Conservation (phyloP, 108 stramenopile species). For the Bacterosira constricta region DNA sequence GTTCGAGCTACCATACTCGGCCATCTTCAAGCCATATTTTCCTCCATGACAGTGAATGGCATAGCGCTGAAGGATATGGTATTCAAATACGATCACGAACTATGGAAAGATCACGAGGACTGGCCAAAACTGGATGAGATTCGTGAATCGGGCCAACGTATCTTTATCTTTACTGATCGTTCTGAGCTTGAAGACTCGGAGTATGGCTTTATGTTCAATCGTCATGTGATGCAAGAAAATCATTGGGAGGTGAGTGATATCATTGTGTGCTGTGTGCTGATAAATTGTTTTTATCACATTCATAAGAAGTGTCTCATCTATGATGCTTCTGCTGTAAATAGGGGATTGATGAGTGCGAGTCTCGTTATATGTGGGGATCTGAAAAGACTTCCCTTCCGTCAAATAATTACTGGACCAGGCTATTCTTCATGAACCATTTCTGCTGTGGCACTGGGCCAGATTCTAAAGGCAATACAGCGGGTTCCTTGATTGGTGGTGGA, state of each 20-base stretch:
- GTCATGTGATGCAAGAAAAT: background rate
- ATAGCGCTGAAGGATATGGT: slow-evolving; percentile 4
- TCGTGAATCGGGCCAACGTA: background rate
- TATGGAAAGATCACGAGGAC: background rate
- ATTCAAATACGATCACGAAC: background rate
- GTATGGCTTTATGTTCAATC: slow-evolving; percentile 1
- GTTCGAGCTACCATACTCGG: slow-evolving; percentile 15
- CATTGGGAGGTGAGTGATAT: too few relatives aligned
- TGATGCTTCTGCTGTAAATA: too few relatives aligned
- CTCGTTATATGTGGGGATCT: background rate
- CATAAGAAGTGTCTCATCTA: too few relatives aligned
- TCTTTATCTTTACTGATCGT: slow-evolving; percentile 6
- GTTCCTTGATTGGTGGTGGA: background rate
- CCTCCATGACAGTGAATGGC: slow-evolving; percentile 8
- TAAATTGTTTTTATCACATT: too few relatives aligned
- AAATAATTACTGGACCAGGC: slow-evolving; percentile 7
- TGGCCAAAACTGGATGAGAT: slow-evolving; percentile 15
- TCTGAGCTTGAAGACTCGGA: background rate
- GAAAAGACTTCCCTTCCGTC: background rate
- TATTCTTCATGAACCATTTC: slow-evolving; percentile 19
- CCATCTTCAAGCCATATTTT: background rate
- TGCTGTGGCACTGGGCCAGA: background rate
- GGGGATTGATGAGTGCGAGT: slow-evolving; percentile 6
- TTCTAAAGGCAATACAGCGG: background rate
- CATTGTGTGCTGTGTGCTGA: too few relatives aligned